phyloP scores from a whole-genome alignment of 352 stramenopile genomes.

The Albugo laibachii region DNA sequence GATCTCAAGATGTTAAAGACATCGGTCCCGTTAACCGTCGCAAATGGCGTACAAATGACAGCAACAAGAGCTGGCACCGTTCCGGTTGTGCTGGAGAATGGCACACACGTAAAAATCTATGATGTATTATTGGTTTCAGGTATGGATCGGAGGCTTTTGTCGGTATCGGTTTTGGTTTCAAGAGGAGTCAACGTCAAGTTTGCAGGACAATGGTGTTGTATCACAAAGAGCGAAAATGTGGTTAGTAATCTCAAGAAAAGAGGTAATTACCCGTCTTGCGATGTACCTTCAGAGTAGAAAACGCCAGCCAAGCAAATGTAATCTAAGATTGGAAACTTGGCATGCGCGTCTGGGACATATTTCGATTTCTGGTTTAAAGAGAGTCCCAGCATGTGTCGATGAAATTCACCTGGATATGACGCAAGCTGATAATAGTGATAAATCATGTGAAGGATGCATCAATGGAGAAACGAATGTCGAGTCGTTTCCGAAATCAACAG shows the following conservation, averaged over 20 bases:
- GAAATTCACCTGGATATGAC: too few relatives aligned
- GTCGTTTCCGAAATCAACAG: background rate
- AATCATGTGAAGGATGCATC: background rate
- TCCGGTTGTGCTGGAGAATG: conserved; percentile 1
- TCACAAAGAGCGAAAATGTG: too few relatives aligned
- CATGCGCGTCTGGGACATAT: too few relatives aligned
- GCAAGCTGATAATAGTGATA: background rate
- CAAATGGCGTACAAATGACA: conserved; percentile 2
- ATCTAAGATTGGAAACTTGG: too few relatives aligned
- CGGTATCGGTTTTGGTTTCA: background rate
- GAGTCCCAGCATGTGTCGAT: too few relatives aligned
- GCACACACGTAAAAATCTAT: conserved; percentile 5
- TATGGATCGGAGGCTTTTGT: conserved; percentile 9
- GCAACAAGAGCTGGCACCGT: conserved; percentile 5
- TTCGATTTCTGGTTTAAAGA: too few relatives aligned
- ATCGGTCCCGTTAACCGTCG: conserved; percentile 4
- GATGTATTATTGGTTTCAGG: conserved; percentile 9
- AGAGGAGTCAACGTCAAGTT: too few relatives aligned
- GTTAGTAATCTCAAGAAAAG: too few relatives aligned
- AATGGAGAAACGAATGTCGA: background rate
- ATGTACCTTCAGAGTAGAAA: too few relatives aligned
- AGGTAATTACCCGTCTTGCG: too few relatives aligned
- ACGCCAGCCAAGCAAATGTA: too few relatives aligned
- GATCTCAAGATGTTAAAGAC: background rate
- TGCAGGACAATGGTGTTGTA: too few relatives aligned